Base-by-base conservation (phyloP, 1,139 yeast species). In the Komagataea norvegica region DNA sequence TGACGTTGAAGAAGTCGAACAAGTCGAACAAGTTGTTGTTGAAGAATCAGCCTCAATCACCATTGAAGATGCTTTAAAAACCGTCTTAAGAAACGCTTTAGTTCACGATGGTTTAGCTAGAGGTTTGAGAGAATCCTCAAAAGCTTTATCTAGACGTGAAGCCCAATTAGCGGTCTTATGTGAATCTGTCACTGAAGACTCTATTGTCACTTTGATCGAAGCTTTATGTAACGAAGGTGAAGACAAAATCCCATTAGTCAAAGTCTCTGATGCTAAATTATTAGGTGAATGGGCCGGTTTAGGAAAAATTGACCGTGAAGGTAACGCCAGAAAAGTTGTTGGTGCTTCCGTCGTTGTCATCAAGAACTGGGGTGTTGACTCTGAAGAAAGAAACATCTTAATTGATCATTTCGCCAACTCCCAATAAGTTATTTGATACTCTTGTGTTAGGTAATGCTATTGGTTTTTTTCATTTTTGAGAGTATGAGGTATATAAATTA, bases 241-340 rank as follows among this genome's bases (percentile, higher is more conserved):
- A 68, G 80, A 82, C 73, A 87, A 87, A 77, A 87, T 91, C 61
- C 97, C 98, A 64, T 80, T 91, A 72, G 85, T 93, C 82, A 91
- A 91, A 85, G 97, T 91, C 60, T 87, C 97, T 60, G 98, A 93
- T 69, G 96, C 97, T 68, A 91, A 91, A 84, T 87, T 87, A 78
- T 84, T 91, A 68, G 99, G 99, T 80, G 97, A 91, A 79, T 91
- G 98, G 99, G 98, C 97, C 65, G 99, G 99, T 82, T 81, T 91
- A 62, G 93, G 96, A 78, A 91, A 88, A 77, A 83, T 91, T 65
- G 98, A 91, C 94, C 88, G 96, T 78, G 98, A 91, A 65, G 99
- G 98, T 76, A 88, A 89, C 80, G 96, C 97, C 76, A 88, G 97
- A 81, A 91, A 91, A 88, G 97, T 91, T 64, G 98, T 93, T 70